These are phyloP conservation scores for Fusarium tupiense DNA, from an alignment of 2,329 filamentous ascomycete species.

Conservation along the genomic window DNA sequence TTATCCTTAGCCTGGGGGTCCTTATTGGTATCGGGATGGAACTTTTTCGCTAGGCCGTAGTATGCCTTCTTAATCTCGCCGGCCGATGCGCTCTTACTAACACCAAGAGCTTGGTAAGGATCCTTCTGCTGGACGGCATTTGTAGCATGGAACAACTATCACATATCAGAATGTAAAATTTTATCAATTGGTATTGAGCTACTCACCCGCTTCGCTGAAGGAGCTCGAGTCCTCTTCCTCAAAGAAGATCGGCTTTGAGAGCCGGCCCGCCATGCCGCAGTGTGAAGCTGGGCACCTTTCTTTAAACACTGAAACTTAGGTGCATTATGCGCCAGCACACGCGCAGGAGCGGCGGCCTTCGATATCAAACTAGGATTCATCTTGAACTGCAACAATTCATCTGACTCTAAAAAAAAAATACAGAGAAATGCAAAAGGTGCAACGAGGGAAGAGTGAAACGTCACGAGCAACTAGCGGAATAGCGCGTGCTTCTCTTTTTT, in stretches of 20 bases:
- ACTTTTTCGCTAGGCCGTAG: slow-evolving; percentile 97
- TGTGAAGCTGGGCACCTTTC: slow-evolving; percentile 51
- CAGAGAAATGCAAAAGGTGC: slow-evolving; percentile 18
- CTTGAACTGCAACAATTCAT: slow-evolving; percentile 46
- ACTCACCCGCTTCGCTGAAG: slow-evolving; percentile 46
- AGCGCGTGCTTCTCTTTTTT: slow-evolving; percentile 34
- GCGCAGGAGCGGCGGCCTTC: slow-evolving; percentile 58
- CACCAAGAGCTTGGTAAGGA: slow-evolving; percentile 88
- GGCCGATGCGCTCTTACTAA: slow-evolving; percentile 81
- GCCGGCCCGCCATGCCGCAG: slow-evolving; percentile 38
- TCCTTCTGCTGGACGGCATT: slow-evolving; percentile 69
- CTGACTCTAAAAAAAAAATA: slow-evolving; percentile 28
- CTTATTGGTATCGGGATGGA: slow-evolving; percentile 97
- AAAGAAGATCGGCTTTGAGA: slow-evolving; percentile 32
- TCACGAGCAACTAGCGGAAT: slow-evolving; percentile 18
- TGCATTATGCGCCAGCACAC: slow-evolving; percentile 56
- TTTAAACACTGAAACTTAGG: slow-evolving; percentile 54
- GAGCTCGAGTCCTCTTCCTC: slow-evolving; percentile 22
- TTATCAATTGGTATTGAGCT: slow-evolving; percentile 1
- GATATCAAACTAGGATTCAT: slow-evolving; percentile 61
- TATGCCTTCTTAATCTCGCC: slow-evolving; percentile 98
- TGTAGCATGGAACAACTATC: slow-evolving; percentile 70
- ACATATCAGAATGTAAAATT: slow-evolving; percentile 28
- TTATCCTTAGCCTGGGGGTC: slow-evolving; percentile 92
- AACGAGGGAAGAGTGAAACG: slow-evolving; percentile 21